These are phyloP conservation scores for Naganishia albida DNA, from an alignment of 1,284 basidiomycete genomes.

Conservation along the genomic window DNA sequence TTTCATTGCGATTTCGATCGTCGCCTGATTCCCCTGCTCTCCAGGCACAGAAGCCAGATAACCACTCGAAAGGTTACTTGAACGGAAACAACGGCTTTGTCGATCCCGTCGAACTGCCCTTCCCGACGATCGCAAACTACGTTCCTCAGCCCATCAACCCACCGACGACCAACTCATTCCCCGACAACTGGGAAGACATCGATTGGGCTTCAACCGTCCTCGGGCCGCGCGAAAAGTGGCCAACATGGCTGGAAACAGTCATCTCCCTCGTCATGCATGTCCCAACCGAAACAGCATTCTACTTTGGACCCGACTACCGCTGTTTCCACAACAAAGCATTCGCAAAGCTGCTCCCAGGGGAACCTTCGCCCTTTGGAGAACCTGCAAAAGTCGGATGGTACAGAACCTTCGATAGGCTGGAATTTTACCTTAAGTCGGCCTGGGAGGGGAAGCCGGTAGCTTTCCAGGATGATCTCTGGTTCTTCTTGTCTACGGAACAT, in stretches of 20 bases:
- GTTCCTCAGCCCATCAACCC: slow-evolving; percentile 1
- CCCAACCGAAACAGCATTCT: slow-evolving; percentile 46
- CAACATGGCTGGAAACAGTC: slow-evolving; percentile 22
- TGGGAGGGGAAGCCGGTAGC: slow-evolving; percentile 30
- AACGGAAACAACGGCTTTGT: slow-evolving; percentile 20
- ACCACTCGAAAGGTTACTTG: slow-evolving; percentile 7
- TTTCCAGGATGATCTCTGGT: slow-evolving; percentile 24
- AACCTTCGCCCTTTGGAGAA: slow-evolving; percentile 12
- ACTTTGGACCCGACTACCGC: slow-evolving; percentile 49
- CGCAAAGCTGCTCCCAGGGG: slow-evolving; percentile 37
- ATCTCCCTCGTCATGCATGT: slow-evolving; percentile 44
- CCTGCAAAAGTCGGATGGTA: slow-evolving; percentile 26
- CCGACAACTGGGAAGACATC: slow-evolving; percentile 24
- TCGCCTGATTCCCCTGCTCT: neutral
- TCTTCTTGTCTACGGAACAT: slow-evolving; percentile 23
- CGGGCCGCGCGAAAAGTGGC: slow-evolving; percentile 15
- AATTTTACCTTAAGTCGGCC: slow-evolving; percentile 42
- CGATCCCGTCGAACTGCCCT: slow-evolving; percentile 23
- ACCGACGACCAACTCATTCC: slow-evolving; percentile 4
- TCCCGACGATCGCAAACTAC: slow-evolving; percentile 12
- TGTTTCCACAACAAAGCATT: slow-evolving; percentile 50
- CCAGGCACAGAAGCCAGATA: slow-evolving; percentile 1
- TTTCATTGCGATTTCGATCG: neutral
- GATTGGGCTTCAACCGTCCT: slow-evolving; percentile 21
- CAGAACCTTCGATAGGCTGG: slow-evolving; percentile 47